Evolutionary conservation across 2,329 filamentous ascomycete genomes (phyloP).

Genomic region (Penicillium psychrosexuale): DNA sequence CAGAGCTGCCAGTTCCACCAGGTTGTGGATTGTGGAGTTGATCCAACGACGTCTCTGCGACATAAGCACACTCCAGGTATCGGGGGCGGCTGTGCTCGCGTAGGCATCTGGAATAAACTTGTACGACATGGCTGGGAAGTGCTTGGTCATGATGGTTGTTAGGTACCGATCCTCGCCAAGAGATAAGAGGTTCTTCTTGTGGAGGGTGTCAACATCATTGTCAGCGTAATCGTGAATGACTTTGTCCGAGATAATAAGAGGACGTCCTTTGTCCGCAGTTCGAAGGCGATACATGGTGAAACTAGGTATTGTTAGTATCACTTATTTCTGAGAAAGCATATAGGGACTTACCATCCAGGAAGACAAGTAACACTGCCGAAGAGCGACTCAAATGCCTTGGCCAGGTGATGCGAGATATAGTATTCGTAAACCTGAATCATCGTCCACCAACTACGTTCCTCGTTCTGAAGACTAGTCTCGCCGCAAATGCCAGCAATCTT

Average conservation of each 20-base stretch:
- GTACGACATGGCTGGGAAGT: slow-evolving; percentile 93
- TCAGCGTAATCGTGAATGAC: slow-evolving; percentile 86
- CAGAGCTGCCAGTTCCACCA: slow-evolving; percentile 84
- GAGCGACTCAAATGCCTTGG: slow-evolving; percentile 95
- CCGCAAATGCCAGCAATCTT: slow-evolving; percentile 98
- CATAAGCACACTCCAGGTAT: slow-evolving; percentile 87
- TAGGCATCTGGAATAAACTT: slow-evolving; percentile 94
- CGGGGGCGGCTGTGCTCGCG: slow-evolving; percentile 88
- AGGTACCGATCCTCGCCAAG: slow-evolving; percentile 96
- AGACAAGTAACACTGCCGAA: slow-evolving; percentile 98
- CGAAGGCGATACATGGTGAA: slow-evolving; percentile 98
- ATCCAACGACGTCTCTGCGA: slow-evolving; percentile 99
- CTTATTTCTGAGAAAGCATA: neutral
- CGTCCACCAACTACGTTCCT: slow-evolving; percentile 94
- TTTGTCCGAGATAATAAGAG: slow-evolving; percentile 85
- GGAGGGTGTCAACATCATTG: slow-evolving; percentile 86
- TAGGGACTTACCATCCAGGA: slow-evolving; percentile 81
- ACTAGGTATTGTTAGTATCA: slow-evolving; percentile 56
- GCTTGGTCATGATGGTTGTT: slow-evolving; percentile 96
- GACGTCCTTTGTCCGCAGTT: slow-evolving; percentile 89
- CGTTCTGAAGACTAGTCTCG: slow-evolving; percentile 93
- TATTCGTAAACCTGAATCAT: slow-evolving; percentile 99
- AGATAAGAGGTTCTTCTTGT: slow-evolving; percentile 89
- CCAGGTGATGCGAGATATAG: slow-evolving; percentile 95
- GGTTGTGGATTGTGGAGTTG: slow-evolving; percentile 96